A percentile compares a stretch with the other conserved stretches of the same genome.
Conservation (phyloP, 2,329 filamentous ascomycete genomes). For the Hypoxylon sp. region DNA sequence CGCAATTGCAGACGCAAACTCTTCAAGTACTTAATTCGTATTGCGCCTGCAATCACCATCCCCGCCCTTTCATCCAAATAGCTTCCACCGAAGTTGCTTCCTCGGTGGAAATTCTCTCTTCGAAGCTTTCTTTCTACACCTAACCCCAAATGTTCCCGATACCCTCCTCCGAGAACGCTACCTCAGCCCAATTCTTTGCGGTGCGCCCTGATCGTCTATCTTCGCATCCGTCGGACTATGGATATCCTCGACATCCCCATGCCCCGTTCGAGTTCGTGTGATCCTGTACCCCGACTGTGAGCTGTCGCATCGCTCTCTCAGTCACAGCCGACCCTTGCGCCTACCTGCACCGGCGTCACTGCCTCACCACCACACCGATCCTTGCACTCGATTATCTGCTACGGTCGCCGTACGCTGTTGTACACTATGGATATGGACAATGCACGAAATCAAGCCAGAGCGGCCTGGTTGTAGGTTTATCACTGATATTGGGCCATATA, state of each 20-base stretch:
- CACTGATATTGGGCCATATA: constrained; percentile 1
- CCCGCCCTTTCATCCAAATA: constrained; percentile 14
- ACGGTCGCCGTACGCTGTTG: constrained; percentile 15
- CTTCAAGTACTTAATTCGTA: not conserved
- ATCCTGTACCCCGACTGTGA: constrained; percentile 49
- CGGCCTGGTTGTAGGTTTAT: constrained; percentile 47
- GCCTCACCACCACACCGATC: constrained; percentile 18
- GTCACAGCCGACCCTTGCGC: constrained; percentile 36
- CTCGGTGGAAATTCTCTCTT: constrained; percentile 27
- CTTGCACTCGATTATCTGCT: constrained; percentile 19
- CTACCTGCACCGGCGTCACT: constrained; percentile 35
- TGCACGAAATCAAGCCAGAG: constrained; percentile 45
- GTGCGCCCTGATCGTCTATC: constrained; percentile 40
- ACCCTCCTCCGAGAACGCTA: constrained; percentile 44
- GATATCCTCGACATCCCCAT: constrained; percentile 46
- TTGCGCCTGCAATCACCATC: constrained; percentile 4
- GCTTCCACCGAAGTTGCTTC: constrained; percentile 4
- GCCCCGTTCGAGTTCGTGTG: constrained; percentile 49
- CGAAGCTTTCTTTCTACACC: constrained; percentile 35
- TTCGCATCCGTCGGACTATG: constrained; percentile 48
- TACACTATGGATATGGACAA: constrained; percentile 48
- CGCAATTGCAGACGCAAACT: not conserved
- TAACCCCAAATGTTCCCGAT: constrained; percentile 50
- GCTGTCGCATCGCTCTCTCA: constrained; percentile 43
- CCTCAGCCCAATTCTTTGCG: constrained; percentile 41